phyloP scores from a whole-genome alignment of 768 basidiomycete species.

The Suillus fuscotomentosus region DNA sequence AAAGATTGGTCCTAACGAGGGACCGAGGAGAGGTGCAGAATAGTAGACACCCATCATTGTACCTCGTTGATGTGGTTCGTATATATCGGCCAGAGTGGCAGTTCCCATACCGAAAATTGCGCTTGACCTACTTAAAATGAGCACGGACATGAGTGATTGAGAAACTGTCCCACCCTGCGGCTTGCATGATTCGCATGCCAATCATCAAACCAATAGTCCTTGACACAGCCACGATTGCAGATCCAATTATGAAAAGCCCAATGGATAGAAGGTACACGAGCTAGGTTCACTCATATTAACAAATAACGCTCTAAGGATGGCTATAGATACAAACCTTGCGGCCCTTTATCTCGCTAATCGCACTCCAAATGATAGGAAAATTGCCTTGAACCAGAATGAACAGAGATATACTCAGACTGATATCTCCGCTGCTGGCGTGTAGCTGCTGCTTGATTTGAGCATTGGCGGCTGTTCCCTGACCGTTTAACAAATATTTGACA shows the following conservation, averaged over 20 bases:
- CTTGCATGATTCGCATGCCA: constrained; percentile 68
- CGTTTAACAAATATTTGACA: too few species aligned
- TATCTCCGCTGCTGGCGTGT: constrained; percentile 56
- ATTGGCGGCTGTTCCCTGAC: constrained; percentile 55
- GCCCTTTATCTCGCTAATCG: constrained; percentile 40
- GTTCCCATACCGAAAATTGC: too few species aligned
- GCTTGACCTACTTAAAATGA: too few species aligned
- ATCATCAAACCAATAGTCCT: constrained; percentile 58
- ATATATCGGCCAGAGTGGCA: too few species aligned
- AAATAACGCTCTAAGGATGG: not conserved
- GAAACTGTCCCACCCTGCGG: constrained; percentile 45
- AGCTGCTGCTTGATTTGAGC: constrained; percentile 32
- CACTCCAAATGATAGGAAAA: constrained; percentile 35
- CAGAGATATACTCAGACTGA: constrained; percentile 67
- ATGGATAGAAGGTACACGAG: constrained; percentile 56
- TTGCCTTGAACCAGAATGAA: constrained; percentile 73
- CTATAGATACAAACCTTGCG: constrained; percentile 48
- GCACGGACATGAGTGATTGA: too few species aligned
- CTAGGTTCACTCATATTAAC: constrained; percentile 24
- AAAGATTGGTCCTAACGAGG: too few species aligned
- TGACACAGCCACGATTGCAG: constrained; percentile 48
- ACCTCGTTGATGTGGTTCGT: too few species aligned
- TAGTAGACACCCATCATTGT: too few species aligned
- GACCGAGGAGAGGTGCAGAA: too few species aligned
- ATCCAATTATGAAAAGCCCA: constrained; percentile 35